Base-by-base conservation (phyloP, 306 rosid genomes). In the Quercus ilex region DNA sequence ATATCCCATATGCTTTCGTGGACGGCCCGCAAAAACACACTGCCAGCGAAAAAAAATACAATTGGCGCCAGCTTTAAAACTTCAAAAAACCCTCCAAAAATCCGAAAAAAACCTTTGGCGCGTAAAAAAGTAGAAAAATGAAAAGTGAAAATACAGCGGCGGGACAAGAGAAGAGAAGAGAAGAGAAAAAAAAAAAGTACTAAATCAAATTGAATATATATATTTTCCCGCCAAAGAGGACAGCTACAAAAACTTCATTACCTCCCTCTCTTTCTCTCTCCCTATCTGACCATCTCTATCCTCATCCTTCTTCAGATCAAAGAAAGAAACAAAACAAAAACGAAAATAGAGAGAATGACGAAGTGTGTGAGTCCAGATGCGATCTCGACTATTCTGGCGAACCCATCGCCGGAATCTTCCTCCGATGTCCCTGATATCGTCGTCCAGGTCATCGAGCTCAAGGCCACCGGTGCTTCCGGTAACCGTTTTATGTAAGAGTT, bases 371-470 rank as follows among this genome's bases (percentile, higher is more conserved):
- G 84, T 11, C 83, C 84, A 10, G 79, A 88, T 57, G 99, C 92
- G 60, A 86, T 95, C 25, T 89, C 93, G 4, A 79, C 30, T 0
- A 30, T 95, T 11, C 79, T 90, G n/a, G 86, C 90, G 0, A 88
- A 88, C 64, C 94, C 96, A 1, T 80, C 91, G 0, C 96, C 97
- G 3, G 92, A 87, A 23, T 68, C 88, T 4, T 76, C 92, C 6
- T 71, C 87, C n/a, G 90, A 86, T 71, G 71, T 89, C n/a, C 91
- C 92, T 1, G 88, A 88, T 4, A 80, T 96, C 51, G 86, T 93
- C 6, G 88, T 93, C 12, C 98, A 96, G 85, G 86, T 96, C 60
- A 76, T 88, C 51, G 94, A 96, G 87, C 99, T 96, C 82, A 81
- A 71, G 41, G 33, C 83, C 64, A 59, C 23, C 69, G 77, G 72